Evolutionary conservation across 1,139 yeast genomes (phyloP).

Genomic region (Zygoascus sp.): DNA sequence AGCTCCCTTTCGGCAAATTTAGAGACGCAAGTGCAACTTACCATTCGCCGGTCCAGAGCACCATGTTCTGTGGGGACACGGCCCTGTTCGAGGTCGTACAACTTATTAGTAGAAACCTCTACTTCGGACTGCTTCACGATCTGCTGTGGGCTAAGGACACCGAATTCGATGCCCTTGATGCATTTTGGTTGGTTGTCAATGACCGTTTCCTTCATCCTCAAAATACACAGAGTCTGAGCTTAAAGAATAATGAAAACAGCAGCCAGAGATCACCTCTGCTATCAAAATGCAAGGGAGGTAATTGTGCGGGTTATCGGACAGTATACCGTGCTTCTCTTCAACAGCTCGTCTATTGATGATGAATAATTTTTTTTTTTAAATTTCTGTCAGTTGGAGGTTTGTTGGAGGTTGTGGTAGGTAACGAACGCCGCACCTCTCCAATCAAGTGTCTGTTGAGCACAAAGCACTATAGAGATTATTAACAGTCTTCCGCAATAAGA

Average conservation of each 20-base stretch:
- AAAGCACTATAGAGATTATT: too few relatives aligned
- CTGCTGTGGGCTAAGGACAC: constrained; percentile 86
- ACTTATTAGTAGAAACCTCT: constrained; percentile 85
- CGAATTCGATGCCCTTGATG: constrained; percentile 87
- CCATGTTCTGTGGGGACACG: constrained; percentile 76
- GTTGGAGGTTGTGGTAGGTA: neutral
- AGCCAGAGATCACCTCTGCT: neutral
- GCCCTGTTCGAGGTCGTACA: constrained; percentile 85
- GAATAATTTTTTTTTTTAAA: neutral
- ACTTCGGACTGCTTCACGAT: constrained; percentile 92
- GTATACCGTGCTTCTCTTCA: neutral
- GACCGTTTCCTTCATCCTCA: constrained; percentile 63
- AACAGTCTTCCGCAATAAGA: neutral
- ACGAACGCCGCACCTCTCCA: neutral
- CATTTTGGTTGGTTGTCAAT: constrained; percentile 85
- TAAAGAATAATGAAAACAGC: neutral
- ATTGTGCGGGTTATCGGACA: too few relatives aligned
- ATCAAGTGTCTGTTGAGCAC: too few relatives aligned
- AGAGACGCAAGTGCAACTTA: too few relatives aligned
- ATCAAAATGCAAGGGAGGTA: too few relatives aligned
- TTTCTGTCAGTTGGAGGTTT: neutral
- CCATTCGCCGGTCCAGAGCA: constrained; percentile 85
- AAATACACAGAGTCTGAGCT: neutral
- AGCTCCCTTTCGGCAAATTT: too few relatives aligned
- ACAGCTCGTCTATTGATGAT: neutral